These are phyloP conservation scores for Pythium pectinolyticum DNA, from an alignment of 352 stramenopile species.

Conservation along the genomic window DNA sequence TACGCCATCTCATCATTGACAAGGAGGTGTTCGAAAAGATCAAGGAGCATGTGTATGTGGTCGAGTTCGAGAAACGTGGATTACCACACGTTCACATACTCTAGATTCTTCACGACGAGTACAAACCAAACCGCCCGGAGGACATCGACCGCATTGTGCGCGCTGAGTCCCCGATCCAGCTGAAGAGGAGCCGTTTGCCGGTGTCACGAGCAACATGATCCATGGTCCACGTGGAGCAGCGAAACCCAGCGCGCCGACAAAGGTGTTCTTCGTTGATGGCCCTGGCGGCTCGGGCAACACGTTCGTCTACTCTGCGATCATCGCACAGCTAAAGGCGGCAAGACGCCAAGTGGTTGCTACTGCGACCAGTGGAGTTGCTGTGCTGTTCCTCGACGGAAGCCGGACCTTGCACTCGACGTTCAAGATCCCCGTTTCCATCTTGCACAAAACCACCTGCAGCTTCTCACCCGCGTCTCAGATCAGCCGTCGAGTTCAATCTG, in stretches of 20 bases:
- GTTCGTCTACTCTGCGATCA: constrained; percentile 26
- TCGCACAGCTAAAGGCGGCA: constrained; percentile 24
- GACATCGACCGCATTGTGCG: constrained; percentile 12
- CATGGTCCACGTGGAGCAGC: constrained; percentile 5
- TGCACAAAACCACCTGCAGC: constrained; percentile 15
- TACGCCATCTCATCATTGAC: constrained; percentile 19
- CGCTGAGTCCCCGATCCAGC: constrained; percentile 11
- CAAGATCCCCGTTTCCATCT: constrained; percentile 30
- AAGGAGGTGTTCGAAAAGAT: constrained; percentile 30
- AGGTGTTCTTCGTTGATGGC: constrained; percentile 33
- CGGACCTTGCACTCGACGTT: constrained; percentile 37
- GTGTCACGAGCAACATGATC: constrained; percentile 4
- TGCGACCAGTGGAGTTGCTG: constrained; percentile 34
- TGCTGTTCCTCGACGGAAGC: constrained; percentile 30
- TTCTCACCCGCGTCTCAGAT: constrained; percentile 17
- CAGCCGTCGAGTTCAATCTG: constrained; percentile 10
- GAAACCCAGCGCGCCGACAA: not conserved
- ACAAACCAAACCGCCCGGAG: constrained; percentile 11
- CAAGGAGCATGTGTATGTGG: constrained; percentile 25
- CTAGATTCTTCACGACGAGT: constrained; percentile 29
- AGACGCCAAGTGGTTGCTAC: constrained; percentile 20
- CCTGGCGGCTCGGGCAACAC: constrained; percentile 38
- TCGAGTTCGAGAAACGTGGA: constrained; percentile 52
- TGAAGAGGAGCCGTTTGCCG: not conserved
- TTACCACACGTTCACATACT: constrained; percentile 42